Evolutionary conservation across 306 rosid genomes (phyloP).

Genomic region (Dryas alaskensis): DNA sequence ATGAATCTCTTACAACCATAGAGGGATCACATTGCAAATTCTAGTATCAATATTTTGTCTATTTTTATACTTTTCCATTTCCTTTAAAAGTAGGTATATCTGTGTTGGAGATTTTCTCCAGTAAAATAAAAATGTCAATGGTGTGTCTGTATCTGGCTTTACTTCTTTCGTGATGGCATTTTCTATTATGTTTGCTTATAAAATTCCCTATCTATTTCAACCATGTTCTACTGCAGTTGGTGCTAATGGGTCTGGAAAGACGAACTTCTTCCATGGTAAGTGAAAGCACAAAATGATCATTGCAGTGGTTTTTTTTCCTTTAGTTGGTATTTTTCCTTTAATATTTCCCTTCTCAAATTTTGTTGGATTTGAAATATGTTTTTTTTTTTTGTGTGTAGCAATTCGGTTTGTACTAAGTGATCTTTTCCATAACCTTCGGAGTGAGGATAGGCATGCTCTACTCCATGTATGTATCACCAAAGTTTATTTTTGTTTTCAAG

Average conservation of each 20-base stretch:
- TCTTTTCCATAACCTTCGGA: slow-evolving; percentile 80
- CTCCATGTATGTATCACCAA: slow-evolving; percentile 72
- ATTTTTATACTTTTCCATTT: slow-evolving; percentile 9
- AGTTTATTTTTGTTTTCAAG: slow-evolving; percentile 13
- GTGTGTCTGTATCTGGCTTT: slow-evolving; percentile 1
- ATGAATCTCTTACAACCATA: not conserved
- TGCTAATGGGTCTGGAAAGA: slow-evolving; percentile 98
- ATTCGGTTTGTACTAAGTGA: slow-evolving; percentile 94
- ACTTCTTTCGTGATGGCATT: not conserved
- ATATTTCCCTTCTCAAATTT: not conserved
- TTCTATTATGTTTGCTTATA: slow-evolving; percentile 7
- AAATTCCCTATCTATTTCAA: slow-evolving; percentile 11
- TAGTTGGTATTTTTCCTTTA: slow-evolving; percentile 13
- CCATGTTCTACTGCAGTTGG: slow-evolving; percentile 60
- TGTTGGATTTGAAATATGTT: slow-evolving; percentile 16
- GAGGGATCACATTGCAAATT: not conserved
- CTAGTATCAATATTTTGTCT: not conserved
- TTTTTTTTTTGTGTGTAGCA: slow-evolving; percentile 49
- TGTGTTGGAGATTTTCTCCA: not conserved
- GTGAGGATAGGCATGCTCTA: slow-evolving; percentile 78
- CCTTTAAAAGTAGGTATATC: not conserved
- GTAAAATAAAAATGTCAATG: not conserved
- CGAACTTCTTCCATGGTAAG: slow-evolving; percentile 95
- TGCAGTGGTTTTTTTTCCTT: slow-evolving; percentile 1
- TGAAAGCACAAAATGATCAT: slow-evolving; percentile 6